Conservation (phyloP, 176 grass and related monocot genomes). For the Oryza rufipogon region DNA sequence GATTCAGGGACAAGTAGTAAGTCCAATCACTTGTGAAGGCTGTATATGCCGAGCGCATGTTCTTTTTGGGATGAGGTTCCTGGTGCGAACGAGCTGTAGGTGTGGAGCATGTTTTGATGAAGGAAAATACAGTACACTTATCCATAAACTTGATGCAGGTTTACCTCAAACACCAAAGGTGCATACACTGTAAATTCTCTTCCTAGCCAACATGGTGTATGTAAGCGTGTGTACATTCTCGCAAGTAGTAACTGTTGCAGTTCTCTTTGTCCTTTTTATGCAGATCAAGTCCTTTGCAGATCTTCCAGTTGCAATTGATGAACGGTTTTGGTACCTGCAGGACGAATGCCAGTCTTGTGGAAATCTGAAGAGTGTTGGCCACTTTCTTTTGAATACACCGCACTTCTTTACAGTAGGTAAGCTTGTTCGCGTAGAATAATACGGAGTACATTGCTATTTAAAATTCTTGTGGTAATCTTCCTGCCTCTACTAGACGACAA, state of each 20-base stretch:
- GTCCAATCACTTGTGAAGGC: conserved; percentile 3
- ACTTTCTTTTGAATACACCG: conserved; percentile 25
- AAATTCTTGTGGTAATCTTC: background rate
- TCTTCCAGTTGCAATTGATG: background rate
- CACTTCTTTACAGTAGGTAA: conserved; percentile 44
- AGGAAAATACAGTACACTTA: conserved; percentile 15
- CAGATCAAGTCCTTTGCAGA: conserved; percentile 36
- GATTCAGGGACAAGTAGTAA: background rate
- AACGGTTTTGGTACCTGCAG: background rate
- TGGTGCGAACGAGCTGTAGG: conserved; percentile 8
- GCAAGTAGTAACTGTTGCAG: background rate
- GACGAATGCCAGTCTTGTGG: conserved; percentile 11
- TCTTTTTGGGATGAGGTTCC: conserved; percentile 34
- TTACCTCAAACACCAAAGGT: conserved; percentile 38
- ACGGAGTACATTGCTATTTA: background rate
- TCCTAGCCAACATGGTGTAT: background rate
- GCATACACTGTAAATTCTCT: background rate
- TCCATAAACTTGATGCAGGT: conserved; percentile 29
- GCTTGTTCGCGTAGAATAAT: background rate
- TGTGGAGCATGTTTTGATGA: conserved; percentile 17
- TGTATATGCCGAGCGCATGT: conserved; percentile 32
- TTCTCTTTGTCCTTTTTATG: background rate
- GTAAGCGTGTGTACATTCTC: background rate
- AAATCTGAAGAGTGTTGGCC: conserved; percentile 10
- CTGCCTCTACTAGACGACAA: background rate